Percentiles rank a stretch among this genome's conserved stretches.
These are phyloP conservation scores for Pilaira anomala DNA, from an alignment of 192 early-diverging fungal species.

Conservation along the genomic window DNA sequence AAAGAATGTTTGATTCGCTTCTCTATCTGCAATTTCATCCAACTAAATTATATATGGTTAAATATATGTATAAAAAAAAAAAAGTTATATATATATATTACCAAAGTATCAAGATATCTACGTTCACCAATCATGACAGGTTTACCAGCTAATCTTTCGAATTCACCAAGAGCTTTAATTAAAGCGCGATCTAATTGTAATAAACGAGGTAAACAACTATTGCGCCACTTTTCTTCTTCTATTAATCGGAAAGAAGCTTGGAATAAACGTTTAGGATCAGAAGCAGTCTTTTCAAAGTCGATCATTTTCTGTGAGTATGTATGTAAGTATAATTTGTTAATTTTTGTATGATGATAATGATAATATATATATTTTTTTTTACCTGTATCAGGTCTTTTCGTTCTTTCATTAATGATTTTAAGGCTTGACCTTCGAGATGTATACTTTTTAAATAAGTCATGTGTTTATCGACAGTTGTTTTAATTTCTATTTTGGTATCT, in stretches of 20 bases:
- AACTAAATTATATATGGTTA: conserved; percentile 14
- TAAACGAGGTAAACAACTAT: conserved; percentile 71
- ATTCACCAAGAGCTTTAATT: conserved; percentile 46
- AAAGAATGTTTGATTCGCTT: conserved; percentile 41
- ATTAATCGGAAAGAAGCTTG: conserved; percentile 72
- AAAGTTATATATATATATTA: conserved; percentile 8
- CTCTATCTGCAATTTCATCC: conserved; percentile 38
- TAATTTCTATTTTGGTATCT: conserved; percentile 7
- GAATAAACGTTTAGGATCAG: conserved; percentile 71
- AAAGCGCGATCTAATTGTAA: conserved; percentile 60
- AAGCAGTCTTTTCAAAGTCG: conserved; percentile 74
- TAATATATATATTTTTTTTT: background rate
- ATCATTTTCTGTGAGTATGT: conserved; percentile 53
- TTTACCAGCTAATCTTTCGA: conserved; percentile 42
- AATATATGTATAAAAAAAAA: background rate
- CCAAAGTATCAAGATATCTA: conserved; percentile 31
- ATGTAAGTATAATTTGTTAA: no score
- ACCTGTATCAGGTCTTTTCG: conserved; percentile 49
- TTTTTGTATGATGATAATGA: background rate
- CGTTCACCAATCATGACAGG: conserved; percentile 26
- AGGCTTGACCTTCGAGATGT: conserved; percentile 20
- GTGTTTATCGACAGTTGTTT: conserved; percentile 20
- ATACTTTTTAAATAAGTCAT: conserved; percentile 23
- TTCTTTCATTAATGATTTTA: conserved; percentile 44
- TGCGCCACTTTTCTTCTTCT: conserved; percentile 81